Base-by-base conservation (phyloP, 78 protist genomes). In the Polysphondylium violaceum region DNA sequence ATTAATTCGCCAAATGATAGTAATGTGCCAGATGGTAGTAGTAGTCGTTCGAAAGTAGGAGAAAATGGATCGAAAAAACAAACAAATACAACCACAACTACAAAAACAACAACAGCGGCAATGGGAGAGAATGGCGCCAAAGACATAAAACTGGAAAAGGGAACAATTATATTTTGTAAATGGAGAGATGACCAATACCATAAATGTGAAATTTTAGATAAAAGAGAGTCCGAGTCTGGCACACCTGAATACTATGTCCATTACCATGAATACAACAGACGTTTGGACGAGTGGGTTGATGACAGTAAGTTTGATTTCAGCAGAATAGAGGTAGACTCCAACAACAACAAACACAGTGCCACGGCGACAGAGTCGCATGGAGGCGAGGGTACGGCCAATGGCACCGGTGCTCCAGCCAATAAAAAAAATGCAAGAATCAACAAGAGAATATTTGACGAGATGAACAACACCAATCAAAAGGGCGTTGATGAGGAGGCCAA, bases 281-380 rank as follows among this genome's bases (percentile, higher is more conserved):
- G 95, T 50, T 25, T 93, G 14, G 95, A 93, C 65, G 94, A 93
- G 53, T 93, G 95, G 95, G 95, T 77, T 0, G 64, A 69, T 44
- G 95, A 68, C 41, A 58, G 77, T 2, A 55, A 60, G 53, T 21
- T 93, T 60, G 95, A 75, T 53, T 74, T 59, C n/a, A 50, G 71
- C 21, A 44, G 75, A 25, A 58, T 76, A 3, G 91, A 92, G 53
- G 31, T 16, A 12, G 71, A 29, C 27, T 59, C 51, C n/a, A 56
- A 53, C 60, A 68, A 68, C 19, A 51, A 43, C 33, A 67, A 51
- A 55, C 29, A 31, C 21, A 12, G 33, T 17, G 38, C 41, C 14
- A 50, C 78, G 0, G 1, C 60, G 29, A 71, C 53, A 8, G 83
- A 56, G 27, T 58, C 63, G 9, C 56, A 33, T 12, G 38, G 47